Conservation (phyloP, 306 rosid genomes). For the Echinosophora koreensis region DNA sequence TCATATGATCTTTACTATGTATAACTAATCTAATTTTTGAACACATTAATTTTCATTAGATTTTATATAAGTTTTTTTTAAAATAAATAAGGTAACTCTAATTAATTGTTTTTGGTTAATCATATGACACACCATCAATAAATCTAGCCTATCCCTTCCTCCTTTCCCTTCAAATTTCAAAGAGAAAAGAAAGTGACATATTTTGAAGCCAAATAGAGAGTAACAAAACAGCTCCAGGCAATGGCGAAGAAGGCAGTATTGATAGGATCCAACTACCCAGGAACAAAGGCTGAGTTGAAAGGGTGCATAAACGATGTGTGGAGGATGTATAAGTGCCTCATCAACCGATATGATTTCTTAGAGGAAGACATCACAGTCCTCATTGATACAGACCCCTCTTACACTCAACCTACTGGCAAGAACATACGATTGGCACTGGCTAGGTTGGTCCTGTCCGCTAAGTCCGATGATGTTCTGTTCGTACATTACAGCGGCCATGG, state of each 20-base stretch:
- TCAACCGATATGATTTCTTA: conserved; percentile 60
- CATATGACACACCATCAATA: not conserved
- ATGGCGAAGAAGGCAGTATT: conserved; percentile 80
- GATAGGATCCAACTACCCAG: conserved; percentile 84
- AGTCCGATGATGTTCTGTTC: conserved; percentile 60
- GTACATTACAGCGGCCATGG: conserved; percentile 89
- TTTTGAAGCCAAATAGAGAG: not conserved
- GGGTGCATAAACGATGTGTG: conserved; percentile 88
- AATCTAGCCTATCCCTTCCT: not conserved
- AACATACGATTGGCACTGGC: conserved; percentile 63
- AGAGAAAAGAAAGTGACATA: not conserved
- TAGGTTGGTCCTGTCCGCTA: conserved; percentile 53
- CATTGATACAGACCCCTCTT: conserved; percentile 66
- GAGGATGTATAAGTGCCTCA: conserved; percentile 64
- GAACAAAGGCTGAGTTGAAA: conserved; percentile 76
- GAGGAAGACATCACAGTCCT: conserved; percentile 62
- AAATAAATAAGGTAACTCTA: not conserved
- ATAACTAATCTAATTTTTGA: not conserved
- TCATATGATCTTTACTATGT: not conserved
- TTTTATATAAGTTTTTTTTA: not conserved
- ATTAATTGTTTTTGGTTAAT: not conserved
- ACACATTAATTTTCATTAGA: not conserved
- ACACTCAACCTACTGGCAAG: conserved; percentile 66
- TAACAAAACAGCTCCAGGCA: not conserved
- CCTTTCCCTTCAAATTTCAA: not conserved